Evolutionary conservation across 2,329 filamentous ascomycete species (phyloP).

Genomic region (Periconia sp.): DNA sequence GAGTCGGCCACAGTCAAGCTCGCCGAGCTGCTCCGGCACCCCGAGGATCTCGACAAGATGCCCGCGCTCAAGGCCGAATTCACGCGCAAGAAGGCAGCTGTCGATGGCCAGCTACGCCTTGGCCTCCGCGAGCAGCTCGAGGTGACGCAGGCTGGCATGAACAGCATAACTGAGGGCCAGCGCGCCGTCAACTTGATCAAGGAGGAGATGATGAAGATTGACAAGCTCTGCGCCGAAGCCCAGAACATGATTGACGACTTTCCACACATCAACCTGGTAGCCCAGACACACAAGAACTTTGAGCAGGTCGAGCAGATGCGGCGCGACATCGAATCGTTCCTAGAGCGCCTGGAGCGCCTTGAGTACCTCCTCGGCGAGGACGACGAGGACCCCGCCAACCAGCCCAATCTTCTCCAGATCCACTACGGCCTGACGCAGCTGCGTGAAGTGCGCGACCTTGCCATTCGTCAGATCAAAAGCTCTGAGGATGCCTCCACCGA

Average conservation of each 20-base stretch:
- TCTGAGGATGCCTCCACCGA: conserved; percentile 92
- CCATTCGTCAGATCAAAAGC: conserved; percentile 89
- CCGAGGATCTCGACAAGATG: conserved; percentile 98
- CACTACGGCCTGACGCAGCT: conserved; percentile 93
- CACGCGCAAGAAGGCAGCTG: conserved; percentile 86
- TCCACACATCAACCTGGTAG: conserved; percentile 86
- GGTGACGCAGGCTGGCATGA: conserved; percentile 92
- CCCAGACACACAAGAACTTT: conserved; percentile 96
- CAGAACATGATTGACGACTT: conserved; percentile 98
- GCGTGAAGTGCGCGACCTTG: conserved; percentile 92
- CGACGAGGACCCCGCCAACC: conserved; percentile 83
- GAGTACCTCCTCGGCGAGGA: conserved; percentile 82
- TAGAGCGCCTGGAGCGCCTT: conserved; percentile 74
- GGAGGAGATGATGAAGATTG: conserved; percentile 98
- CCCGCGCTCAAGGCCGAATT: conserved; percentile 88
- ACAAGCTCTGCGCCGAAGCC: conserved; percentile 94
- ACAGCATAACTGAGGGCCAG: conserved; percentile 84
- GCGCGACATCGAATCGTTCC: conserved; percentile 85
- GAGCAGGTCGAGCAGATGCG: conserved; percentile 94
- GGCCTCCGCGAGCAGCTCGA: conserved; percentile 92
- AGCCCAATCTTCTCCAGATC: conserved; percentile 86
- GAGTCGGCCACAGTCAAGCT: conserved; percentile 73
- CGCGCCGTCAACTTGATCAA: conserved; percentile 91
- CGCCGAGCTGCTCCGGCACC: conserved; percentile 89
- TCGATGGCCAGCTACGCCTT: conserved; percentile 88